Base-by-base conservation (phyloP, 371 early-diverging fungal species). In the Batkoa obscura region DNA sequence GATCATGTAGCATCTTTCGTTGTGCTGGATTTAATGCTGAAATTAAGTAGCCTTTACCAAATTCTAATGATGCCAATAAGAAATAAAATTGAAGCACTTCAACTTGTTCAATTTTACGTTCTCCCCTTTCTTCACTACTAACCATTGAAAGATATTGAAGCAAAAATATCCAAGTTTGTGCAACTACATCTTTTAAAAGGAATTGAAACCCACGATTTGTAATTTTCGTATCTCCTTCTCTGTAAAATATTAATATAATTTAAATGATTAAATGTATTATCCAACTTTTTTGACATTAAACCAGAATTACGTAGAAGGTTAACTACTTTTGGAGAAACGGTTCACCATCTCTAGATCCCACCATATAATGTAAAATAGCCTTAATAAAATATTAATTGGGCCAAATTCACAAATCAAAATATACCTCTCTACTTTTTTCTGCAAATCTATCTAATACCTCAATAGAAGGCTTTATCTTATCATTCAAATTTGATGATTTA, bases 201-300 rank as follows among this genome's bases (percentile, higher is more conserved):
- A 96, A 96, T 61, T 94, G 94, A 63, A 96, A 96, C 0, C 97
- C 97, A 57, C 86, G 85, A 67, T 88, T 90, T 12, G 94, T 93
- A 58, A 96, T 96, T 43, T 72, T 61, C 57, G 76, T 60, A 1
- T 67, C 66, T 1, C 60, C 68, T n/a, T 54, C 61, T 12, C 59
- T 34, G 12, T 39, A n/a, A 39, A 48, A 46, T 30, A 43, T 34
- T 5, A 1, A 33, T 10, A 10, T 47, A 12, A 48, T 9, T 47
- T 34, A 47, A 8, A 4, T 10, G 30, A n/a, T 43, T 50, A 42
- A 32, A 3, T 50, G n/a, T 48, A 50, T 55, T 13, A 15, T 56
- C 58, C 31, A 69, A 68, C 64, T 68, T 68, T 36, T 64, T 62
- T 54, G 74, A 78, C 91, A 93, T 92, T 17, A 92, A 68, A 33